phyloP scores from a whole-genome alignment of 495 filamentous ascomycete genomes.

The Penicillium bialowiezense region DNA sequence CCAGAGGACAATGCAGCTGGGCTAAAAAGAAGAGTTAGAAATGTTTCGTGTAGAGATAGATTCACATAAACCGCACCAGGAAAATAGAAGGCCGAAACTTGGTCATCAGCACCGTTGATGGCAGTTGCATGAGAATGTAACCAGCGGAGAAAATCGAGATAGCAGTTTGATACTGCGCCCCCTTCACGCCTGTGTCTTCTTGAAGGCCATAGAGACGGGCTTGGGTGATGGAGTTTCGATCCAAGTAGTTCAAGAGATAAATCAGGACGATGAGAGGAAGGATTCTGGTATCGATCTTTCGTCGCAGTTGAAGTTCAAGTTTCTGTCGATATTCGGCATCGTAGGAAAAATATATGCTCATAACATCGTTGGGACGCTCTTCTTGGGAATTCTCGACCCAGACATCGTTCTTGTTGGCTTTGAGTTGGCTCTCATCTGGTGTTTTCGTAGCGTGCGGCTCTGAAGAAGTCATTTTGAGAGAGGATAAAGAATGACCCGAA shows the following conservation, averaged over 20 bases:
- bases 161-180: slow-evolving; percentile 50
- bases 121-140: slow-evolving; percentile 37
- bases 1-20: slow-evolving; percentile 61
- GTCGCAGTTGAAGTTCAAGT: slow-evolving; percentile 27
- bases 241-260: slow-evolving; percentile 76
- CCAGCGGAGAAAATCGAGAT: slow-evolving; percentile 64
- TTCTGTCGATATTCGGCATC: slow-evolving; percentile 11
- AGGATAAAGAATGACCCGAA: slow-evolving; percentile 1
- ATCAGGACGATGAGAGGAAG: slow-evolving; percentile 59
- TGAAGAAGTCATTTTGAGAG: slow-evolving; percentile 1
- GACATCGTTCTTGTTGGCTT: slow-evolving; percentile 1
- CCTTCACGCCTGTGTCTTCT: slow-evolving; percentile 39
- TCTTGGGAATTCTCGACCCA: slow-evolving; percentile 14
- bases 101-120: slow-evolving; percentile 33
- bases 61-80: slow-evolving; percentile 36
- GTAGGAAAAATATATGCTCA: slow-evolving; percentile 15
- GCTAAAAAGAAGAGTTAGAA: slow-evolving; percentile 14
- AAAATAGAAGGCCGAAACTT: slow-evolving; percentile 55
- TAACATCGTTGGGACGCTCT: background rate
- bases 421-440: background rate
- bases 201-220: slow-evolving; percentile 46
- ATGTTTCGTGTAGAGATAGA: too few species aligned
- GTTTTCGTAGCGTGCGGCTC: background rate
- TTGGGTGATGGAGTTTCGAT: slow-evolving; percentile 53
- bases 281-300: slow-evolving; percentile 56